Conservation (phyloP, 768 basidiomycete species). For the Sistotremastrum suecicum region DNA sequence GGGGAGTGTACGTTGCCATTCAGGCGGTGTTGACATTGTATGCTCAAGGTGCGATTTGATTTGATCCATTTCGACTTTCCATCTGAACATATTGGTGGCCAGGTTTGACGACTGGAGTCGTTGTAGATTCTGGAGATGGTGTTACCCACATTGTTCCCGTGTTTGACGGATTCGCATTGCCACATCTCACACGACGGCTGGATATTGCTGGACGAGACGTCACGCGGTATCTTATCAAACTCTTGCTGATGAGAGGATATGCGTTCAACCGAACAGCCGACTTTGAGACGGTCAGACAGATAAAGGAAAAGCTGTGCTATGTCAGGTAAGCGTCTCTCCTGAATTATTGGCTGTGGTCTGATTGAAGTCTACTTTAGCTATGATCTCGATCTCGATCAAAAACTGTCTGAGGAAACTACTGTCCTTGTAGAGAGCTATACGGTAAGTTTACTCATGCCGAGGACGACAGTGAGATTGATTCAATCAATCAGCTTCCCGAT, state of each 20-base stretch:
- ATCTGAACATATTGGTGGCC: slow-evolving; percentile 3
- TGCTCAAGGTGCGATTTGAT: slow-evolving; percentile 72
- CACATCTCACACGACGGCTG: slow-evolving; percentile 84
- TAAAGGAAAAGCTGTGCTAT: slow-evolving; percentile 98
- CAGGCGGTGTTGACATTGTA: slow-evolving; percentile 97
- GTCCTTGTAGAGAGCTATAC: slow-evolving; percentile 93
- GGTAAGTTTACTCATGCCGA: slow-evolving; percentile 27
- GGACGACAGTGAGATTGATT: neutral
- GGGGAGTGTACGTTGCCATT: slow-evolving; percentile 92
- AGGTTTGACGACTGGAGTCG: slow-evolving; percentile 97
- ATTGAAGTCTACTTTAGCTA: slow-evolving; percentile 37
- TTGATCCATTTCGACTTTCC: neutral
- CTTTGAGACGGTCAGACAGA: slow-evolving; percentile 97
- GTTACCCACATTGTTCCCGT: slow-evolving; percentile 99
- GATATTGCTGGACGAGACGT: slow-evolving; percentile 99
- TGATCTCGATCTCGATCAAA: slow-evolving; percentile 91
- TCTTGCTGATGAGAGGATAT: slow-evolving; percentile 99
- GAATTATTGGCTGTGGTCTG: neutral
- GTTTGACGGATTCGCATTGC: slow-evolving; percentile 91
- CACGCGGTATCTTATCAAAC: slow-evolving; percentile 96
- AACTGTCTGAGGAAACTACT: slow-evolving; percentile 90
- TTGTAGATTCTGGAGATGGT: slow-evolving; percentile 98
- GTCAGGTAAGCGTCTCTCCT: slow-evolving; percentile 49
- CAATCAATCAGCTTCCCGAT: slow-evolving; percentile 70
- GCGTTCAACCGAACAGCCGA: slow-evolving; percentile 99